Percentiles rank a stretch among this genome's conserved stretches.
Conservation (phyloP, 192 early-diverging fungal genomes). For the Chytriomyces confervae region DNA sequence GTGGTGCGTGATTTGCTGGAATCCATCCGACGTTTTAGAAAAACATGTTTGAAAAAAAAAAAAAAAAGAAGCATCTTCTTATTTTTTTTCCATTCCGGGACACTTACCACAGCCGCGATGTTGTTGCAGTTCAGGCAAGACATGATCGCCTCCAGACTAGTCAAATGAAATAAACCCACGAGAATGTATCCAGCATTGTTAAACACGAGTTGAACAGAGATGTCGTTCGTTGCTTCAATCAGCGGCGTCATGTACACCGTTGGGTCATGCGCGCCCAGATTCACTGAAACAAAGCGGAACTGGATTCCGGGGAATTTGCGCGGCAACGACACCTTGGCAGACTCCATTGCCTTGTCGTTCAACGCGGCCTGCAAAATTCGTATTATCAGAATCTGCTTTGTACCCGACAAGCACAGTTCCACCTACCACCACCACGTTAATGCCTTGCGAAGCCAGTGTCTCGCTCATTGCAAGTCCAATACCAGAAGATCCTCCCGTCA, state of each 20-base stretch:
- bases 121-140: slow-evolving; percentile 64
- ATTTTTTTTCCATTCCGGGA: background rate
- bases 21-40: background rate
- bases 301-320: slow-evolving; percentile 49
- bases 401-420: background rate
- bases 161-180: slow-evolving; percentile 57
- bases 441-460: slow-evolving; percentile 55
- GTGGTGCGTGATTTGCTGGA: slow-evolving; percentile 54
- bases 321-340: slow-evolving; percentile 41
- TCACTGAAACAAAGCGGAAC: slow-evolving; percentile 58
- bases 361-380: slow-evolving; percentile 46
- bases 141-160: slow-evolving; percentile 42
- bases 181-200: slow-evolving; percentile 69
- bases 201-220: slow-evolving; percentile 56
- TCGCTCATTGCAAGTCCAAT: slow-evolving; percentile 63
- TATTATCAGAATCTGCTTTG: background rate
- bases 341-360: slow-evolving; percentile 47
- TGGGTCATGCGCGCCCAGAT: slow-evolving; percentile 47
- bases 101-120: slow-evolving; percentile 44
- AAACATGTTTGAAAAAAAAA: background rate
- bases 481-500: slow-evolving; percentile 62
- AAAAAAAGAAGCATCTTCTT: background rate
- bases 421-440: slow-evolving; percentile 61
- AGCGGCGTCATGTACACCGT: slow-evolving; percentile 53
- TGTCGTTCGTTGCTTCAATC: slow-evolving; percentile 47